Conservation (phyloP, 306 rosid species). For the Comarum palustre region DNA sequence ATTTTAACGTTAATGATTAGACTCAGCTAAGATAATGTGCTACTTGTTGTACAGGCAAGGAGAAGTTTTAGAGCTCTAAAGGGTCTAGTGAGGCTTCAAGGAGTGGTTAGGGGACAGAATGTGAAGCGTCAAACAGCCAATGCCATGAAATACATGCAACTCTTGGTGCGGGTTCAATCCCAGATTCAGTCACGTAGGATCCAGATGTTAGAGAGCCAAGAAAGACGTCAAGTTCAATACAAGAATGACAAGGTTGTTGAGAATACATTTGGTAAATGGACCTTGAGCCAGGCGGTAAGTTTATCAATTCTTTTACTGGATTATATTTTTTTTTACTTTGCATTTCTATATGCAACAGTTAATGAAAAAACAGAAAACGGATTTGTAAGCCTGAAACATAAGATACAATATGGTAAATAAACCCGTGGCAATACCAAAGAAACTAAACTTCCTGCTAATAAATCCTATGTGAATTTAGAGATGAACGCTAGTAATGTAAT, state of each 20-base stretch:
- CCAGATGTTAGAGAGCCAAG: slow-evolving; percentile 86
- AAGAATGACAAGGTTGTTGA: slow-evolving; percentile 64
- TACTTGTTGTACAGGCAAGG: slow-evolving; percentile 61
- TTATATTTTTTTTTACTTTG: background rate
- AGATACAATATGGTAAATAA: background rate
- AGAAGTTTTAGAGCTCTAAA: slow-evolving; percentile 90
- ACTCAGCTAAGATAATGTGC: slow-evolving; percentile 16
- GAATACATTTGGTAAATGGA: slow-evolving; percentile 60
- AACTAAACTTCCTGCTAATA: background rate
- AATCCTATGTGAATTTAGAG: background rate
- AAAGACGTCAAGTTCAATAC: slow-evolving; percentile 65
- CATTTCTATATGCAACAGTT: background rate
- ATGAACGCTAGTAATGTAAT: background rate
- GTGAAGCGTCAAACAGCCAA: slow-evolving; percentile 92
- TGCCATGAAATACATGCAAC: slow-evolving; percentile 98
- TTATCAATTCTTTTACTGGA: background rate
- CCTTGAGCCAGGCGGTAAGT: slow-evolving; percentile 60
- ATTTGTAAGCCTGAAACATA: background rate
- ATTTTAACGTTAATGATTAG: background rate
- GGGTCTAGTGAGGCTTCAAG: slow-evolving; percentile 97
- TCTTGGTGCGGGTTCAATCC: slow-evolving; percentile 84
- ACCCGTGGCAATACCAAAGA: background rate
- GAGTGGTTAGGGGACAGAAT: slow-evolving; percentile 92
- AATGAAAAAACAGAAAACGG: background rate
- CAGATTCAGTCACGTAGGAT: slow-evolving; percentile 91